Percentiles rank a stretch among this genome's conserved stretches.
Evolutionary conservation across 176 grass and related monocot genomes (phyloP).

Genomic region (Lolium rigidum): DNA sequence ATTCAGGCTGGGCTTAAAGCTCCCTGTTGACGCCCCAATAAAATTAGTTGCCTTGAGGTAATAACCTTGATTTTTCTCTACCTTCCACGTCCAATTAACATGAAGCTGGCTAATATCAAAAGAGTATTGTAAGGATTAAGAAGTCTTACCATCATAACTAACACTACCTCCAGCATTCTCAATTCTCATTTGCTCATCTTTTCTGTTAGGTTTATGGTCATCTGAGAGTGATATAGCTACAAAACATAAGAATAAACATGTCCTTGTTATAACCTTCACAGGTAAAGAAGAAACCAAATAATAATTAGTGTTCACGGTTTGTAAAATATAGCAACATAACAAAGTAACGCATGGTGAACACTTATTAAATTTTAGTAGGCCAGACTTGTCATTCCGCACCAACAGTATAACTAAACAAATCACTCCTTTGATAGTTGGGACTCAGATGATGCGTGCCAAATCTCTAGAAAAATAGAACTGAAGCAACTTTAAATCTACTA

Average conservation of each 20-base stretch:
- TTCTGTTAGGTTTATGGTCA: slow-evolving; percentile 92
- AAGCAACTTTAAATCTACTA: neutral
- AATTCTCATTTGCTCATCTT: slow-evolving; percentile 74
- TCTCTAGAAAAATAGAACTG: neutral
- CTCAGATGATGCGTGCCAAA: neutral
- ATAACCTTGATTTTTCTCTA: slow-evolving; percentile 12
- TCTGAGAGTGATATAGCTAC: slow-evolving; percentile 79
- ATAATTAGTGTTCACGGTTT: slow-evolving; percentile 7
- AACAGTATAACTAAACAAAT: neutral
- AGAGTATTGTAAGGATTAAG: slow-evolving; percentile 10
- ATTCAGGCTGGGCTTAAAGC: too few relatives aligned
- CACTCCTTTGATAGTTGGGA: neutral
- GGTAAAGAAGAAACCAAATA: slow-evolving; percentile 26
- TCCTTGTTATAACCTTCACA: slow-evolving; percentile 15
- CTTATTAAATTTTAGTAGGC: slow-evolving; percentile 8
- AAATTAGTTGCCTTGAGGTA: neutral
- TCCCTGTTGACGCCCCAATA: neutral
- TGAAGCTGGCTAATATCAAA: slow-evolving; percentile 10
- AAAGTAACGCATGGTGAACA: neutral
- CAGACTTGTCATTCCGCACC: slow-evolving; percentile 3
- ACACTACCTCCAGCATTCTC: slow-evolving; percentile 83
- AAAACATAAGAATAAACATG: slow-evolving; percentile 41
- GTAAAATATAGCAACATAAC: slow-evolving; percentile 38
- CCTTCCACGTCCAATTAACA: slow-evolving; percentile 9
- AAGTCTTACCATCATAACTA: slow-evolving; percentile 67